phyloP scores from a whole-genome alignment of 1,284 basidiomycete genomes.

The Puccinia novopanici region DNA sequence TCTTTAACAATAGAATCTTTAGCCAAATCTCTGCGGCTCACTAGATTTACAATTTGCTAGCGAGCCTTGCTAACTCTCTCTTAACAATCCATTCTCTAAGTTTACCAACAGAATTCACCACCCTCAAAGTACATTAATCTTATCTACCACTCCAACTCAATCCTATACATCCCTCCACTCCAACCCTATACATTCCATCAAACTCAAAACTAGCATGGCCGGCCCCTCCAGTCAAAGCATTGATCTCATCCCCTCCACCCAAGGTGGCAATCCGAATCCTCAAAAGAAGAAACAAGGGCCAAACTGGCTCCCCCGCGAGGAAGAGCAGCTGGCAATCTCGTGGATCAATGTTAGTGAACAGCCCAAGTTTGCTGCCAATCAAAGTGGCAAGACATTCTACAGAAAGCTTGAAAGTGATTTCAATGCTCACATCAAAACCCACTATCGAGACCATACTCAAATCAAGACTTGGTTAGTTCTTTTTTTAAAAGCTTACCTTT shows the following conservation, averaged over 20 bases:
- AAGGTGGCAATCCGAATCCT: neutral
- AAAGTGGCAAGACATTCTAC: slow-evolving; percentile 18
- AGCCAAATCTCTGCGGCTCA: too few species aligned
- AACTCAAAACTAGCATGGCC: neutral
- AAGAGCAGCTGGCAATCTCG: slow-evolving; percentile 18
- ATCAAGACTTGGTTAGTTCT: neutral
- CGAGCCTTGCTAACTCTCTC: neutral
- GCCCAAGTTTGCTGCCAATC: slow-evolving; percentile 22
- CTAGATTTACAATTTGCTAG: neutral
- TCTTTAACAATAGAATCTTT: too few species aligned
- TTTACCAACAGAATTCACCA: too few species aligned
- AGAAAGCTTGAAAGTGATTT: neutral
- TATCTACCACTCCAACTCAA: too few species aligned
- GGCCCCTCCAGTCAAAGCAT: neutral
- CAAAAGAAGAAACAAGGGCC: slow-evolving; percentile 2
- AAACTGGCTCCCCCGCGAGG: slow-evolving; percentile 16
- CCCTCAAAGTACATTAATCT: too few species aligned
- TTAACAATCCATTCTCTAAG: neutral
- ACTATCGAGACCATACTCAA: neutral
- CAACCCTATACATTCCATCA: neutral
- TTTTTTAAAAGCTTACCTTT: neutral
- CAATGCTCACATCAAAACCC: too few species aligned
- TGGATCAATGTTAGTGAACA: slow-evolving; percentile 28
- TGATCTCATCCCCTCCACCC: too few species aligned
- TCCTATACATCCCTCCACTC: too few species aligned